phyloP scores from a whole-genome alignment of 1,284 basidiomycete genomes.

The Puccinia brachypodii region DNA sequence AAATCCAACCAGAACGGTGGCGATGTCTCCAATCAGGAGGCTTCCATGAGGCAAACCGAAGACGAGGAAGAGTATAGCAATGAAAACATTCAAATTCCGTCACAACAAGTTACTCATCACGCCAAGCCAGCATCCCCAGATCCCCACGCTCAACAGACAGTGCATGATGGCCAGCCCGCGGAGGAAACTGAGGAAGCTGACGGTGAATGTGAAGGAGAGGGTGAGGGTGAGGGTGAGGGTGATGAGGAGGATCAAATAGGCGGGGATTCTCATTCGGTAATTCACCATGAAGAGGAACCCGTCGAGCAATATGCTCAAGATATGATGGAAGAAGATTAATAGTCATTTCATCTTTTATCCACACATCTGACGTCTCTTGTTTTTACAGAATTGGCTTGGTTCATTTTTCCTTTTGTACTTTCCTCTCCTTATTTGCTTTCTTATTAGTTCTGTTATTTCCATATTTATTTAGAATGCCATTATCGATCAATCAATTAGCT shows the following conservation, averaged over 20 bases:
- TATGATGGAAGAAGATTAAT: slow-evolving; percentile 19
- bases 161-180: not conserved
- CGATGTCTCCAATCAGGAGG: not conserved
- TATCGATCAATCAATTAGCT: not conserved
- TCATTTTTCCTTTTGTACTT: not conserved
- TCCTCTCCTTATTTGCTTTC: not conserved
- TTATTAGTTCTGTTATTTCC: not conserved
- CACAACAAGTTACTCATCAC: not conserved
- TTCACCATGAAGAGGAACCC: not conserved
- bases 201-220: too few species aligned
- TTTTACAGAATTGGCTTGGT: not conserved
- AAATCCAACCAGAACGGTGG: not conserved
- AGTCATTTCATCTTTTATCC: not conserved
- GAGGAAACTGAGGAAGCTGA: not conserved
- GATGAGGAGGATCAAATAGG: slow-evolving; percentile 8
- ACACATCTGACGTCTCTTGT: too few species aligned
- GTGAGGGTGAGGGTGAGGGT: not conserved
- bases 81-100: not conserved
- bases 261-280: not conserved
- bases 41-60: not conserved
- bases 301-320: not conserved
- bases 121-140: not conserved
- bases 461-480: not conserved
- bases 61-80: not conserved
- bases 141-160: not conserved